phyloP scores from a whole-genome alignment of 495 filamentous ascomycete genomes.

The Aspergillus sparsus region DNA sequence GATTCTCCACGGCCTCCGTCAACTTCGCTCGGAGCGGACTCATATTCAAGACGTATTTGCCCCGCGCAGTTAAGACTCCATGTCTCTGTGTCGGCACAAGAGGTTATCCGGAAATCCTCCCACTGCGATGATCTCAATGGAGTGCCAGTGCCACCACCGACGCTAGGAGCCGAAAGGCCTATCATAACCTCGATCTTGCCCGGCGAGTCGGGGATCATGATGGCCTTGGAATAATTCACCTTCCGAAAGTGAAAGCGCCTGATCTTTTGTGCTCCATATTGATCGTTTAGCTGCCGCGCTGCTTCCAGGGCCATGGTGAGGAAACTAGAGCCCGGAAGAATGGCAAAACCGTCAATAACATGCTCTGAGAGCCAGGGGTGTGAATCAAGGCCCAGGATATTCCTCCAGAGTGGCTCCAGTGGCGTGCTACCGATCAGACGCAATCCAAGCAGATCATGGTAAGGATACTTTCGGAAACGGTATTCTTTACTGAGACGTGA shows the following conservation, averaged over 20 bases:
- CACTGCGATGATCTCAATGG: no score
- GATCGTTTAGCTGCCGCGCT: constrained; percentile 24
- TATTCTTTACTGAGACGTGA: constrained; percentile 40
- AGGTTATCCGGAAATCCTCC: no score
- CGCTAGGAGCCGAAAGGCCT: no score
- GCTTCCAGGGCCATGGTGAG: constrained; percentile 53
- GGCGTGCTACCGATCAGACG: constrained; percentile 36
- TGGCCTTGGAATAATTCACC: neutral
- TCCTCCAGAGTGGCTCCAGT: constrained; percentile 38
- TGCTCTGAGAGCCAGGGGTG: constrained; percentile 55
- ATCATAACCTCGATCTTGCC: neutral
- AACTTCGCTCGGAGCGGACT: no score
- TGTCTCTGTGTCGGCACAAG: no score
- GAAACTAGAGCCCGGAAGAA: constrained; percentile 51
- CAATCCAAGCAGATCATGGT: constrained; percentile 48
- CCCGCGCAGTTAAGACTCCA: no score
- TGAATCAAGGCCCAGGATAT: constrained; percentile 36
- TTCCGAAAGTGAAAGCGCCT: neutral
- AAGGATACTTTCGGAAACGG: constrained; percentile 43
- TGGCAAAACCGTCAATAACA: constrained; percentile 33
- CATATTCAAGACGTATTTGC: no score
- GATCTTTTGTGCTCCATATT: neutral
- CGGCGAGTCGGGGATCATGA: neutral
- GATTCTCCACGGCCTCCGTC: neutral
- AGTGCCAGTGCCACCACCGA: no score